Evolutionary conservation across 2,329 filamentous ascomycete species (phyloP).

Genomic region (Amylocarpus encephaloides): DNA sequence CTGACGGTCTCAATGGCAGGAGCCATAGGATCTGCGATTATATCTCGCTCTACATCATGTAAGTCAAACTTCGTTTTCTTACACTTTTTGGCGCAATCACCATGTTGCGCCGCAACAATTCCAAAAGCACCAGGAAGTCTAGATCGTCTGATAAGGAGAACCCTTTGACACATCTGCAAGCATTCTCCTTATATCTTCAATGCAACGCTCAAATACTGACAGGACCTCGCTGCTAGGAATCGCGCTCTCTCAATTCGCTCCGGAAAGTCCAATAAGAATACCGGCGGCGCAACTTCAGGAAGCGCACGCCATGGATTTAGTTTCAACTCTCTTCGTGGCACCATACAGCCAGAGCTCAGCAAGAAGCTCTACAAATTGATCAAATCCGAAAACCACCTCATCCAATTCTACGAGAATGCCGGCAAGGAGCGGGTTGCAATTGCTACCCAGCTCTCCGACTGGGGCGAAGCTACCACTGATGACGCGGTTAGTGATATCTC

Average conservation of each 20-base stretch:
- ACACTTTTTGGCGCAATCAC: constrained; percentile 4
- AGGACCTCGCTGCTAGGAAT: constrained; percentile 47
- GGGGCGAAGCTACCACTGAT: constrained; percentile 88
- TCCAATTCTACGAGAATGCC: constrained; percentile 76
- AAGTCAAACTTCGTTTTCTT: constrained; percentile 9
- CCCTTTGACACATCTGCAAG: constrained; percentile 9
- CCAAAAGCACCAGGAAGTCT: constrained; percentile 8
- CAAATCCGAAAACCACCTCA: constrained; percentile 88
- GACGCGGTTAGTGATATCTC: constrained; percentile 83
- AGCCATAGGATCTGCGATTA: constrained; percentile 5
- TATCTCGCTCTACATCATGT: constrained; percentile 14
- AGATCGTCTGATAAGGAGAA: constrained; percentile 13
- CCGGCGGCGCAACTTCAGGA: constrained; percentile 26
- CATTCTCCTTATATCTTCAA: background rate
- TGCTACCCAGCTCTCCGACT: constrained; percentile 87
- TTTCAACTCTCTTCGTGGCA: constrained; percentile 78
- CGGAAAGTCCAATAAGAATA: constrained; percentile 34
- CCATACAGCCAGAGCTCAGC: constrained; percentile 79
- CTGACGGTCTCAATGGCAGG: constrained; percentile 11
- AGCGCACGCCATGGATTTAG: constrained; percentile 64
- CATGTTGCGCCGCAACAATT: constrained; percentile 17
- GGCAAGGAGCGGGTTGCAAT: constrained; percentile 79
- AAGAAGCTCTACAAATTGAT: constrained; percentile 86
- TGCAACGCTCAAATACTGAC: constrained; percentile 1
- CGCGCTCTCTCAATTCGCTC: constrained; percentile 67